A percentile compares a stretch with the other conserved stretches of the same genome.
These are phyloP conservation scores for Fraxinus sp. DNA, from an alignment of 305 asterid genomes.

Conservation along the genomic window DNA sequence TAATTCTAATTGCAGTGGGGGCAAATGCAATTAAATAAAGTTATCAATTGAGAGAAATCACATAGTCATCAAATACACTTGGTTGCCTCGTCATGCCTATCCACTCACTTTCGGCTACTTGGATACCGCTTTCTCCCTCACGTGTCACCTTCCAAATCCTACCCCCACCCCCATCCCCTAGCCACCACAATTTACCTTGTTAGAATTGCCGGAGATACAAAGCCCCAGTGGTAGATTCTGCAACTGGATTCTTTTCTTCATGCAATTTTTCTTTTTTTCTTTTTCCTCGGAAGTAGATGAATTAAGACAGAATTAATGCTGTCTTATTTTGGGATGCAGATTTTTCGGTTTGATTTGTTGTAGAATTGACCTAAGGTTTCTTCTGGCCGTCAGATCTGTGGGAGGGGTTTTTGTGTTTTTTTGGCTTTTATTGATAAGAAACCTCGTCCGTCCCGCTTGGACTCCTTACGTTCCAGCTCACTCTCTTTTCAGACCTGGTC, in stretches of 20 bases:
- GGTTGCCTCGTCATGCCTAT: conserved; percentile 48
- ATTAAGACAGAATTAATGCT: not conserved
- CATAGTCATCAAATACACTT: conserved; percentile 18
- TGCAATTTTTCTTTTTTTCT: not conserved
- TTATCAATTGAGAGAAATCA: conserved; percentile 26
- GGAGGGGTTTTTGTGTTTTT: not conserved
- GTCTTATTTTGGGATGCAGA: not conserved
- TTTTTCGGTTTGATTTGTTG: conserved; percentile 3
- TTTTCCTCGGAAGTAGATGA: not conserved
- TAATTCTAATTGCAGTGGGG: conserved; percentile 9
- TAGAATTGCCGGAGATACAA: not conserved
- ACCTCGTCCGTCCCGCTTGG: conserved; percentile 33
- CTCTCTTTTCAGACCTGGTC: conserved; percentile 32
- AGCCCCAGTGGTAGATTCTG: not conserved
- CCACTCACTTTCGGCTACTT: conserved; percentile 40
- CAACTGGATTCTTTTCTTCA: not conserved
- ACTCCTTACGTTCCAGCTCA: conserved; percentile 35
- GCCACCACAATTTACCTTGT: not conserved
- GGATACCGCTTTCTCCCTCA: conserved; percentile 34
- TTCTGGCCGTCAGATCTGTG: conserved; percentile 25
- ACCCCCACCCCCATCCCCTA: conserved; percentile 12
- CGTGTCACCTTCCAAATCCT: conserved; percentile 50
- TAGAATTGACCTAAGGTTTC: conserved; percentile 14
- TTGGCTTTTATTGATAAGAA: conserved; percentile 8
- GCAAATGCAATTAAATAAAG: conserved; percentile 24